Conservation (phyloP, 495 filamentous ascomycete genomes). For the Penicillium waksmanii region DNA sequence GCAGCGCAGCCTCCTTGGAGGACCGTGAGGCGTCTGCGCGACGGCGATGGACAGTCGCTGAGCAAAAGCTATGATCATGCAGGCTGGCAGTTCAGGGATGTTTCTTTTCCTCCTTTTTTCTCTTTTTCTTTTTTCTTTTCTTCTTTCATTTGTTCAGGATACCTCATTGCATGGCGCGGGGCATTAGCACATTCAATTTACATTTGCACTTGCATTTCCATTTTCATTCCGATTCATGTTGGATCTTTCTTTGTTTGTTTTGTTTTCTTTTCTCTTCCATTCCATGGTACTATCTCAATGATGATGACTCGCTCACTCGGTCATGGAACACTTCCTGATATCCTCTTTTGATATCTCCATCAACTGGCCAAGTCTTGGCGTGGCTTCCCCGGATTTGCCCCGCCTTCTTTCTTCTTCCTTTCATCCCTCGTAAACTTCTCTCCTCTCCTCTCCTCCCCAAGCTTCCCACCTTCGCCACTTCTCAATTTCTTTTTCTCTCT, state of each 20-base stretch:
- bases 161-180: constrained; percentile 33
- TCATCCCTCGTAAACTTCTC: constrained; percentile 15
- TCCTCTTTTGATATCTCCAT: too few relatives aligned
- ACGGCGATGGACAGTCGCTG: constrained; percentile 51
- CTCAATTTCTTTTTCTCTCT: background rate
- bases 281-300: too few relatives aligned
- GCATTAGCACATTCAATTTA: constrained; percentile 1
- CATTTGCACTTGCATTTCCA: too few relatives aligned
- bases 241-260: background rate
- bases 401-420: constrained; percentile 10
- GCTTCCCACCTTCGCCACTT: constrained; percentile 6
- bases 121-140: constrained; percentile 1
- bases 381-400: constrained; percentile 22
- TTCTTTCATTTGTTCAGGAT: constrained; percentile 23
- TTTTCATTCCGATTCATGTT: too few relatives aligned
- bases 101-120: constrained; percentile 9
- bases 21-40: constrained; percentile 36
- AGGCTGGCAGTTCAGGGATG: background rate
- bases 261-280: constrained; percentile 5
- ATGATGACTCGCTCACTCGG: too few relatives aligned
- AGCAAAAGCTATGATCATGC: constrained; percentile 38
- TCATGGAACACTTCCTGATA: too few relatives aligned
- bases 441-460: constrained; percentile 8
- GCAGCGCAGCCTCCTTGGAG: constrained; percentile 39
- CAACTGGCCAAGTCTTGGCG: background rate